These are phyloP conservation scores for Tolypocladium tropicale DNA, from an alignment of 2,329 filamentous ascomycete genomes.

Conservation along the genomic window DNA sequence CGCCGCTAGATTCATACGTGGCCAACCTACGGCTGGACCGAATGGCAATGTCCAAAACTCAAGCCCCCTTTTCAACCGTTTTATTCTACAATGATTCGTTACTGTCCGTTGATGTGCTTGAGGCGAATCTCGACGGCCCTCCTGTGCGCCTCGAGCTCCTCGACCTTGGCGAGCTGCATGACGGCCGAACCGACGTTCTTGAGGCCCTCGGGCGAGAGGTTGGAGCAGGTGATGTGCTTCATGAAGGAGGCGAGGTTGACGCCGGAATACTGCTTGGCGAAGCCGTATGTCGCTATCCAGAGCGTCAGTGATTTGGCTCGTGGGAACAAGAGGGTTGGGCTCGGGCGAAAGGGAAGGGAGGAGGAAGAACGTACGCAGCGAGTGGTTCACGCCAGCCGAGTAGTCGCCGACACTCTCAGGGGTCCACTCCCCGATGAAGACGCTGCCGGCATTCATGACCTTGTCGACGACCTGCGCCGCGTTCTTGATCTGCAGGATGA, in stretches of 20 bases:
- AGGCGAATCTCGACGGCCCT: constrained; percentile 81
- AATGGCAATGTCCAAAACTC: neutral
- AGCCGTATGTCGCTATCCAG: constrained; percentile 78
- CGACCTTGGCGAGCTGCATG: constrained; percentile 89
- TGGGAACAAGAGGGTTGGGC: neutral
- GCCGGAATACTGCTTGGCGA: constrained; percentile 95
- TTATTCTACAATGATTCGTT: constrained; percentile 4
- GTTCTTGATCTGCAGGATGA: constrained; percentile 81
- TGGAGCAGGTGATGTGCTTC: constrained; percentile 95
- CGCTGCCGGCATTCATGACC: constrained; percentile 89
- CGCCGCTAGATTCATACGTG: constrained; percentile 1
- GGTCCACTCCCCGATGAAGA: constrained; percentile 94
- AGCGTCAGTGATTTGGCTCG: constrained; percentile 5
- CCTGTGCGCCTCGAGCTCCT: constrained; percentile 89
- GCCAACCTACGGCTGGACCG: neutral
- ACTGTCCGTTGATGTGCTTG: constrained; percentile 30
- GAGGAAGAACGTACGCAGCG: constrained; percentile 62
- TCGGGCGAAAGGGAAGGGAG: neutral
- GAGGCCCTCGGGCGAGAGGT: constrained; percentile 77
- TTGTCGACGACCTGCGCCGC: constrained; percentile 63
- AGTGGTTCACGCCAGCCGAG: constrained; percentile 96
- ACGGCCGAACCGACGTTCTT: constrained; percentile 79
- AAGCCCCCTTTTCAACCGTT: neutral
- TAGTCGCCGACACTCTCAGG: constrained; percentile 98
- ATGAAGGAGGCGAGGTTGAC: constrained; percentile 94